Evolutionary conservation across 768 basidiomycete genomes (phyloP).

Genomic region (Lactarius evosmus): DNA sequence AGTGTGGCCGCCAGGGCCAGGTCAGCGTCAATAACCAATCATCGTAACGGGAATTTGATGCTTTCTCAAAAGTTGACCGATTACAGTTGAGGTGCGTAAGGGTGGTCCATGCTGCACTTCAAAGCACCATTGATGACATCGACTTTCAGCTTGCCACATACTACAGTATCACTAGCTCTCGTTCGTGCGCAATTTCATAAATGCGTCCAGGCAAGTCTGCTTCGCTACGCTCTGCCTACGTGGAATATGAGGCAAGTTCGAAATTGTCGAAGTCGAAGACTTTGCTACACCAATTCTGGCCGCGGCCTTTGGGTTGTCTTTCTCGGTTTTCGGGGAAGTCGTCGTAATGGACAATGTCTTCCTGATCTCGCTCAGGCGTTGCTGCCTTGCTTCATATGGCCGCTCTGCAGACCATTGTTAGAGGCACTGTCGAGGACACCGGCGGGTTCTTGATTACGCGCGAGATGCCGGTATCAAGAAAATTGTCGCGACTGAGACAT

Average conservation of each 20-base stretch:
- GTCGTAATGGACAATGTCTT: not conserved
- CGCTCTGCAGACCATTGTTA: not conserved
- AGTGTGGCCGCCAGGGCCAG: not conserved
- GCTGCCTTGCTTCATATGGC: conserved; percentile 10
- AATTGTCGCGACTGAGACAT: conserved; percentile 6
- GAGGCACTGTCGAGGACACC: conserved; percentile 5
- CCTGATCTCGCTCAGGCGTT: not conserved
- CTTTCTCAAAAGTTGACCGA: not conserved
- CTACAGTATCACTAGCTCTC: not conserved
- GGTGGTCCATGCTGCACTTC: too few species aligned
- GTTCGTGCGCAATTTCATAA: not conserved
- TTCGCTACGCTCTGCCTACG: conserved; percentile 3
- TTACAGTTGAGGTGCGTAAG: not conserved
- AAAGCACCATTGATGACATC: too few species aligned
- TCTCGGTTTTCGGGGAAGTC: not conserved
- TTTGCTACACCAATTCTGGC: conserved; percentile 1
- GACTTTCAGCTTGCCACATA: not conserved
- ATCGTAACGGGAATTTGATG: not conserved
- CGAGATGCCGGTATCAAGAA: not conserved
- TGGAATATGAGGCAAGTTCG: conserved; percentile 2
- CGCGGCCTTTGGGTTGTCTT: not conserved
- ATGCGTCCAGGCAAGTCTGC: not conserved
- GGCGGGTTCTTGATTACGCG: conserved; percentile 1
- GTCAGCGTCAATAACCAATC: not conserved
- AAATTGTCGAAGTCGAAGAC: conserved; percentile 6